phyloP scores from a whole-genome alignment of 2,329 filamentous ascomycete genomes.

The Penicillium sp. region DNA sequence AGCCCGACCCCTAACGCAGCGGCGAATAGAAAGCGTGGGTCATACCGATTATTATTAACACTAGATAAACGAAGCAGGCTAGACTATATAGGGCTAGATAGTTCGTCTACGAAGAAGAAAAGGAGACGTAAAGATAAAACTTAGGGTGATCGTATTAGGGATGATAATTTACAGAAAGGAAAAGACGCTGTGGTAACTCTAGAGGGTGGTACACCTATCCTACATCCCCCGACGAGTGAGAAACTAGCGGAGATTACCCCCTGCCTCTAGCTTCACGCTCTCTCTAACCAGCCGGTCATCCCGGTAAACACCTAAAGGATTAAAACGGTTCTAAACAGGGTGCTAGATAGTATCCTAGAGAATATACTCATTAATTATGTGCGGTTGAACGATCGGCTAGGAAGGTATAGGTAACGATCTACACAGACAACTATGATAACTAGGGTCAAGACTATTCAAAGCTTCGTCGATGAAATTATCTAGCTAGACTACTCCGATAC shows the following conservation, averaged over 20 bases:
- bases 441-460: constrained; percentile 17
- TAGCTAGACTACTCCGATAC: constrained; percentile 15
- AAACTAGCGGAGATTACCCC: constrained; percentile 1
- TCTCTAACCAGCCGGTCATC: neutral
- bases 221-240: neutral
- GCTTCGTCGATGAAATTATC: constrained; percentile 16
- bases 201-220: neutral
- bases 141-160: neutral
- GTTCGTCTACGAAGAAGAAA: neutral
- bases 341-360: constrained; percentile 3
- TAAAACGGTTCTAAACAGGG: neutral
- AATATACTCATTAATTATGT: constrained; percentile 6
- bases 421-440: constrained; percentile 10
- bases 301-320: neutral
- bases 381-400: neutral
- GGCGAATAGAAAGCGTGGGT: constrained; percentile 1
- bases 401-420: neutral
- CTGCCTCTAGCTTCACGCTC: neutral
- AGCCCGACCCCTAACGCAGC: neutral
- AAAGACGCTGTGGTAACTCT: neutral
- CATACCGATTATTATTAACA: neutral
- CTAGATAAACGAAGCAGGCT: constrained; percentile 3
- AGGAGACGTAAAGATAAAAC: constrained; percentile 2
- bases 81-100: constrained; percentile 6
- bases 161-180: neutral